These are phyloP conservation scores for Thermothielavioides terrestris DNA, from an alignment of 495 filamentous ascomycete species.

Conservation along the genomic window DNA sequence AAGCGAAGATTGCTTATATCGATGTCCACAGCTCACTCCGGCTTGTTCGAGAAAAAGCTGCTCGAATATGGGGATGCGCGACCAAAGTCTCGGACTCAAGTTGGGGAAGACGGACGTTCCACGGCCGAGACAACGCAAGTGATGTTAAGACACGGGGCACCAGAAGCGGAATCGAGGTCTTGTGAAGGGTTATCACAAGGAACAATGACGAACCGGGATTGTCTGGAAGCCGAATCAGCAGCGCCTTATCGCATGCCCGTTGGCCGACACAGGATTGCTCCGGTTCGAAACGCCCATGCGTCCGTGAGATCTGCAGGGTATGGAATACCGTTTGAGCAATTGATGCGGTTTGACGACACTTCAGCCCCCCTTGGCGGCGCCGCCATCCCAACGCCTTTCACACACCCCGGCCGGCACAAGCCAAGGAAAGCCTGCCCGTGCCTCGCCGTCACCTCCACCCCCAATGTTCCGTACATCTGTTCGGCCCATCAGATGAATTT, in stretches of 20 bases:
- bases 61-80: background rate
- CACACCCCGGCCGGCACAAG: too few species aligned
- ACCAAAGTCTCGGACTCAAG: background rate
- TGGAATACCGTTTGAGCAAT: background rate
- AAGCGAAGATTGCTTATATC: too few species aligned
- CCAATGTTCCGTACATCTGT: too few species aligned
- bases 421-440: too few species aligned
- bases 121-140: background rate
- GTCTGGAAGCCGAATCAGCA: too few species aligned
- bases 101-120: background rate
- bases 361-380: background rate
- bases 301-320: background rate
- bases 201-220: too few species aligned
- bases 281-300: background rate
- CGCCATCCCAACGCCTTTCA: background rate
- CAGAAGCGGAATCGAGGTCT: background rate
- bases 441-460: too few species aligned
- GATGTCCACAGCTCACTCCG: too few species aligned
- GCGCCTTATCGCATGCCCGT: too few species aligned
- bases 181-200: background rate
- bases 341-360: background rate
- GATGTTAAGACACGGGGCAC: background rate
- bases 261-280: background rate
- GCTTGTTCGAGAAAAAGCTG: background rate
- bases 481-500: too few species aligned